A percentile compares a stretch with the other conserved stretches of the same genome.
These are phyloP conservation scores for Clonostachys chloroleuca DNA, from an alignment of 2,329 filamentous ascomycete species.

Conservation along the genomic window DNA sequence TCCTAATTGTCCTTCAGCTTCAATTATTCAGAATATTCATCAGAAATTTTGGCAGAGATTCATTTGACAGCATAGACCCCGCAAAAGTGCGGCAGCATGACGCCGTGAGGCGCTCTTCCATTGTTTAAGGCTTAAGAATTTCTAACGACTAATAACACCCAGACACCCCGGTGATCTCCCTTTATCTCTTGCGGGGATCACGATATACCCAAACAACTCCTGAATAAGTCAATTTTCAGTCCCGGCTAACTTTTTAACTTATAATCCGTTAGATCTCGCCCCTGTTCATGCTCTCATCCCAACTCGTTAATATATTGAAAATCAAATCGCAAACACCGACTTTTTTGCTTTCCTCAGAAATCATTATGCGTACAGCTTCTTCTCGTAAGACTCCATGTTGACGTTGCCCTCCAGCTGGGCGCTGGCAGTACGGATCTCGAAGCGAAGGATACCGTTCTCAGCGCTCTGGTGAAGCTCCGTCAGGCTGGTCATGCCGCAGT, in stretches of 20 bases:
- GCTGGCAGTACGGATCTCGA: conserved; percentile 90
- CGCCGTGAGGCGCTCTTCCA: no score
- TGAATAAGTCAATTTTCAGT: background rate
- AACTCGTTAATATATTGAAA: no score
- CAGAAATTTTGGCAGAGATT: no score
- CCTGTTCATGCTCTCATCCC: background rate
- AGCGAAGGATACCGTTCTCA: conserved; percentile 70
- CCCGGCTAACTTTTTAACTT: background rate
- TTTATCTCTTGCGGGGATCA: background rate
- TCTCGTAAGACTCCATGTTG: conserved; percentile 98
- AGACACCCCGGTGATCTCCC: background rate
- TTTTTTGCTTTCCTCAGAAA: conserved; percentile 1
- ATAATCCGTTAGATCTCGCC: background rate
- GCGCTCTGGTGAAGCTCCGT: conserved; percentile 73
- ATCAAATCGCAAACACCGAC: conserved; percentile 1
- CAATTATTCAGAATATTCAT: no score
- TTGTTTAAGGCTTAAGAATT: no score
- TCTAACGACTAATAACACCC: no score
- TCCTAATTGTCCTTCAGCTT: no score
- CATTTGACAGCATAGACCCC: no score
- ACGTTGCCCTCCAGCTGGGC: conserved; percentile 96
- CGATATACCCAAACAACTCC: background rate
- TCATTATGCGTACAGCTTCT: conserved; percentile 91
- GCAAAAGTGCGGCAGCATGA: no score
- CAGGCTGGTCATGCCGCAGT: conserved; percentile 83